Conservation (phyloP, 164 flowering plant genomes). For the Kingdonia uniflora region DNA sequence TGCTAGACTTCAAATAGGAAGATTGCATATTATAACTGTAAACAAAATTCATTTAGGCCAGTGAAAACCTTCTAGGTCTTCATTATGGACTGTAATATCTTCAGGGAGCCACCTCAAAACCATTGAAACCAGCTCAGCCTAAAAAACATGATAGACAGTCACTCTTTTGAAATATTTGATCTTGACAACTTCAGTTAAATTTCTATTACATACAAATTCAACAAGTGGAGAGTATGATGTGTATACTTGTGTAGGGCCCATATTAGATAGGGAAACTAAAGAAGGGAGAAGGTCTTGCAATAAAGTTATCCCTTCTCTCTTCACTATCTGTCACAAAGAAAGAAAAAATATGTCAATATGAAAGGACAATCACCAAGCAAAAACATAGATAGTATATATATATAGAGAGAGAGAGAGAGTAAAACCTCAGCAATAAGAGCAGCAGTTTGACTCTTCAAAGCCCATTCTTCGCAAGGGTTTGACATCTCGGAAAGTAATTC, state of each 20-base stretch:
- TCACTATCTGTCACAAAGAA: conserved; percentile 50
- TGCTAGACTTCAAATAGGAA: neutral
- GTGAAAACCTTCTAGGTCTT: conserved; percentile 84
- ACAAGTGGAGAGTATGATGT: neutral
- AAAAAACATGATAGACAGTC: conserved; percentile 6
- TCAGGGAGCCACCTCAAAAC: conserved; percentile 99
- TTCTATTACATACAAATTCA: neutral
- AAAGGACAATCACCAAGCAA: too few species aligned
- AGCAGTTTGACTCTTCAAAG: conserved; percentile 93
- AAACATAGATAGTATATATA: too few species aligned
- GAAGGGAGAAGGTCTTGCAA: conserved; percentile 81
- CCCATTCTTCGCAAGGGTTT: conserved; percentile 80
- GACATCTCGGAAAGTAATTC: conserved; percentile 74
- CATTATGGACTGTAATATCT: conserved; percentile 98
- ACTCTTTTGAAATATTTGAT: neutral
- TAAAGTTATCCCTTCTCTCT: conserved; percentile 71
- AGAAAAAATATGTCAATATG: conserved; percentile 1
- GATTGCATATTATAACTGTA: neutral
- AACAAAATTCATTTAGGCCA: neutral
- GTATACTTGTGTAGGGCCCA: conserved; percentile 71
- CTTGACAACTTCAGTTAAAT: neutral
- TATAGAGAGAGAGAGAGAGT: neutral
- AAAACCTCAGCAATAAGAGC: conserved; percentile 95
- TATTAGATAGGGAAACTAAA: conserved; percentile 49
- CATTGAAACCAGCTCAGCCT: conserved; percentile 96